Base-by-base conservation (phyloP, 768 basidiomycete genomes). In the Trametes elegans region DNA sequence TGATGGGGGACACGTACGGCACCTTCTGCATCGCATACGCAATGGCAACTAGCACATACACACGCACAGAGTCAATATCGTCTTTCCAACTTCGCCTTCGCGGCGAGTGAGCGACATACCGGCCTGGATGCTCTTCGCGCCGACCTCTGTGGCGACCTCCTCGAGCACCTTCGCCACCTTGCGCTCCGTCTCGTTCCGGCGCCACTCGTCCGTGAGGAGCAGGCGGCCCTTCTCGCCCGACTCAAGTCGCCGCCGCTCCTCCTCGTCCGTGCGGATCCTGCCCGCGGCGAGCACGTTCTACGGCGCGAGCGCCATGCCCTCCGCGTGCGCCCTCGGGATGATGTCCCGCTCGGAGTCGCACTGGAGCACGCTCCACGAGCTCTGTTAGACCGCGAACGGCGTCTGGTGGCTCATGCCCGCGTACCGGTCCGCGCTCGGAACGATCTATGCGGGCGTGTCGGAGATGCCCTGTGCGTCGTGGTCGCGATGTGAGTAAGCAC, bases 261-360 rank as follows among this genome's bases (percentile, higher is more conserved):
- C 41, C 5, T 8, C 41, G 41, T 43, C 41, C 3, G 41, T 43
- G 8, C 41, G 10, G 41, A 43, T 27, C 14, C 31, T 34, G 0
- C 0, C 67, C 21, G 11, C 28, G 74, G 72, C 73, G 19, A 43
- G 41, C 24, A 43, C 41, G 41, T 43, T 43, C 41, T 26, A 43
- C 18, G 41, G 41, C 3, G 34, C 64, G 68, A 73, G 63, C n/a
- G 71, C 73, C 31, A 66, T 52, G 29, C 60, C 61, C 39, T 59
- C 60, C 2, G 40, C 29, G 3, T 58, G 56, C 7, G 54, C 62
- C 66, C 68, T 65, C 0, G 64, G 65, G 51, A 77, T 66, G 60
- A 76, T 70, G 18, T 76, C 74, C 13, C 74, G 68, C 64, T 77
- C 76, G 46, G 76, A 64, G 53, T 72, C 72, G 44, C 75, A 65